Evolutionary conservation across 2,329 filamentous ascomycete species (phyloP).

Genomic region (Hypomyces rosellus): DNA sequence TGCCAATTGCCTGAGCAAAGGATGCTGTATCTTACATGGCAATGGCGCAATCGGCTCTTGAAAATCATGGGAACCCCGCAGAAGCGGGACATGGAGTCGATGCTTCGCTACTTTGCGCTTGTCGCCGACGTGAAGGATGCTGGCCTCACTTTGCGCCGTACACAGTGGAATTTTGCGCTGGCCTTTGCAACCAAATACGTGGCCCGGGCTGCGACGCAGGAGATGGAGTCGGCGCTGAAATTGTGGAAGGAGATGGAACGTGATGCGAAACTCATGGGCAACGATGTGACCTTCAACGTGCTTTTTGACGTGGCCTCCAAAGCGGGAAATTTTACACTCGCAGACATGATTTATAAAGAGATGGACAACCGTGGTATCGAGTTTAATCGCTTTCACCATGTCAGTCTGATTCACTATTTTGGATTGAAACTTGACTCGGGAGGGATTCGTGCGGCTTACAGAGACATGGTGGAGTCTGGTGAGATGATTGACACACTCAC

Average conservation of each 20-base stretch:
- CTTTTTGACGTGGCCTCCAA: slow-evolving; percentile 86
- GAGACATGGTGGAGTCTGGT: slow-evolving; percentile 73
- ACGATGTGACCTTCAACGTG: slow-evolving; percentile 84
- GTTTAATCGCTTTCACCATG: slow-evolving; percentile 74
- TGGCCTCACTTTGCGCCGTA: slow-evolving; percentile 58
- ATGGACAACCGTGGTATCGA: slow-evolving; percentile 63
- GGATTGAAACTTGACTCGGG: slow-evolving; percentile 68
- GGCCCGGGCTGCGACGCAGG: slow-evolving; percentile 56
- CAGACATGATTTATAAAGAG: slow-evolving; percentile 78
- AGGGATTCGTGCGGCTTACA: slow-evolving; percentile 70
- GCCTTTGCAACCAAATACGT: slow-evolving; percentile 68
- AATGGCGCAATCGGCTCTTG: slow-evolving; percentile 57
- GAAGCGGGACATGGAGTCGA: slow-evolving; percentile 51
- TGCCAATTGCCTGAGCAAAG: slow-evolving; percentile 44
- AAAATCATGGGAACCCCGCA: slow-evolving; percentile 60
- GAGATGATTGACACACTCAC: slow-evolving; percentile 84
- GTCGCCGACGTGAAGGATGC: slow-evolving; percentile 75
- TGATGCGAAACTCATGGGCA: slow-evolving; percentile 55
- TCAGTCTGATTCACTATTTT: slow-evolving; percentile 76
- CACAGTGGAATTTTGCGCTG: slow-evolving; percentile 81
- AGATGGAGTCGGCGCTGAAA: slow-evolving; percentile 54
- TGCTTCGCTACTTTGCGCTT: slow-evolving; percentile 76
- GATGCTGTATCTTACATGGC: slow-evolving; percentile 42
- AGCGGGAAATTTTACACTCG: slow-evolving; percentile 74
- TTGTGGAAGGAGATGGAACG: slow-evolving; percentile 90